Conservation (phyloP, 805 yeast species). For the Starmerella vaccinii region DNA sequence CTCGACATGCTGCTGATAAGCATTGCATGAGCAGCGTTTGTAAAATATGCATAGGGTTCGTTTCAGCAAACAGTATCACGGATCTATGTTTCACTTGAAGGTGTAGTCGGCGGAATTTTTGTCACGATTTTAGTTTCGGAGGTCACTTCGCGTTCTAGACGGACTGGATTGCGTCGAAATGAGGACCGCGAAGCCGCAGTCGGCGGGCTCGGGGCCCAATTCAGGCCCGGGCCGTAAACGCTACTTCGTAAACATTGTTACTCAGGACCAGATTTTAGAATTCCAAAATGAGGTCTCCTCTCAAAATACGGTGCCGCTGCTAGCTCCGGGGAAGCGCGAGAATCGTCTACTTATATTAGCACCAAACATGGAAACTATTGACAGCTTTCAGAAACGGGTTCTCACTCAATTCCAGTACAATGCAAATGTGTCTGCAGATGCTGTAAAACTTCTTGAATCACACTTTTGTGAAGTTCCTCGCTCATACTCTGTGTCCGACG, state of each 20-base stretch:
- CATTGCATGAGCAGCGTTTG: not conserved
- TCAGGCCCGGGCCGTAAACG: not conserved
- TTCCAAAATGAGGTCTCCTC: not conserved
- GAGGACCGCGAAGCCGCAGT: not conserved
- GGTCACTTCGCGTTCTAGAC: not conserved
- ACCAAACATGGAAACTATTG: slow-evolving; percentile 1
- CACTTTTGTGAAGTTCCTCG: slow-evolving; percentile 12
- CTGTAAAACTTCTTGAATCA: slow-evolving; percentile 7
- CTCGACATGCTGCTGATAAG: too few species aligned
- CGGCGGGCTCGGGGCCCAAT: not conserved
- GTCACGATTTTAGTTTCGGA: not conserved
- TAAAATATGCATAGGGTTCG: not conserved
- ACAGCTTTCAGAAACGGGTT: slow-evolving; percentile 3
- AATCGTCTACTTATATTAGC: not conserved
- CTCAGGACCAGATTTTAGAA: not conserved
- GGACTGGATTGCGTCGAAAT: not conserved
- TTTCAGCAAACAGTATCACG: not conserved
- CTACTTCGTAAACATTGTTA: slow-evolving; percentile 6
- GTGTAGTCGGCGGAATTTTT: not conserved
- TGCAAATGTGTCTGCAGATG: not conserved
- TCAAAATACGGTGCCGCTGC: not conserved
- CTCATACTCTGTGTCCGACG: slow-evolving; percentile 1
- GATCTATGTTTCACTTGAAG: not conserved
- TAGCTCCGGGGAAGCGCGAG: not conserved
- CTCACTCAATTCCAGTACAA: slow-evolving; percentile 5